Evolutionary conservation across 495 filamentous ascomycete species (phyloP).

Genomic region (Entonaema liquescens): DNA sequence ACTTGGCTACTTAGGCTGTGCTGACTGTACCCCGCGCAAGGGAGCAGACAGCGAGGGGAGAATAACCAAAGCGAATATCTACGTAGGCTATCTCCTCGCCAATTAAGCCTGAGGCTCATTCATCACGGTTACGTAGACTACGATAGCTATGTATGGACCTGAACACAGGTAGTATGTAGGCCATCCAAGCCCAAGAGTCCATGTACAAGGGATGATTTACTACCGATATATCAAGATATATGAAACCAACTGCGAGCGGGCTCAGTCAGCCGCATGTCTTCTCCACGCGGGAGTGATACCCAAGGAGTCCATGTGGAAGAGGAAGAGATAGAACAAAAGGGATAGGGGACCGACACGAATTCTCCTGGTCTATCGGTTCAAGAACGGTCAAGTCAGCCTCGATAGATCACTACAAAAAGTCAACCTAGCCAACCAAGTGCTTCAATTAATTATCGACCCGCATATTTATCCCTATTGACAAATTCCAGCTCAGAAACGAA

Average conservation of each 20-base stretch:
- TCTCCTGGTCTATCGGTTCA: not conserved
- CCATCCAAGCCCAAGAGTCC: not conserved
- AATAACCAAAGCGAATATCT: not conserved
- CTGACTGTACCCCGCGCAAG: not conserved
- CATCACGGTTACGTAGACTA: not conserved
- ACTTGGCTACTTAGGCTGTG: not conserved
- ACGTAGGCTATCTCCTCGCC: not conserved
- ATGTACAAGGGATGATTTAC: conserved; percentile 1
- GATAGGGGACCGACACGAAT: not conserved
- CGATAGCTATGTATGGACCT: not conserved
- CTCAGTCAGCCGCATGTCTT: conserved; percentile 31
- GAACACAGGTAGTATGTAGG: not conserved
- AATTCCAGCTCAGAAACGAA: conserved; percentile 14
- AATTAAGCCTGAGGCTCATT: not conserved
- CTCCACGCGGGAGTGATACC: conserved; percentile 7
- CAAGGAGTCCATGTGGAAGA: not conserved
- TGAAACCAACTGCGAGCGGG: conserved; percentile 15
- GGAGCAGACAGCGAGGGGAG: not conserved
- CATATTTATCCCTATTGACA: conserved; percentile 15
- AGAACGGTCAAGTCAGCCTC: conserved; percentile 21
- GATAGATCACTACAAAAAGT: conserved; percentile 8
- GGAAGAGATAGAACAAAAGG: not conserved
- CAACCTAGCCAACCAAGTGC: conserved; percentile 19
- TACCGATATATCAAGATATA: conserved; percentile 30
- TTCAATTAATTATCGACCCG: conserved; percentile 27